Evolutionary conservation across 1,284 basidiomycete species (phyloP), one percentile per base, ranked within the genome.

Genomic region (Cutaneotrichosporon curvatum): DNA sequence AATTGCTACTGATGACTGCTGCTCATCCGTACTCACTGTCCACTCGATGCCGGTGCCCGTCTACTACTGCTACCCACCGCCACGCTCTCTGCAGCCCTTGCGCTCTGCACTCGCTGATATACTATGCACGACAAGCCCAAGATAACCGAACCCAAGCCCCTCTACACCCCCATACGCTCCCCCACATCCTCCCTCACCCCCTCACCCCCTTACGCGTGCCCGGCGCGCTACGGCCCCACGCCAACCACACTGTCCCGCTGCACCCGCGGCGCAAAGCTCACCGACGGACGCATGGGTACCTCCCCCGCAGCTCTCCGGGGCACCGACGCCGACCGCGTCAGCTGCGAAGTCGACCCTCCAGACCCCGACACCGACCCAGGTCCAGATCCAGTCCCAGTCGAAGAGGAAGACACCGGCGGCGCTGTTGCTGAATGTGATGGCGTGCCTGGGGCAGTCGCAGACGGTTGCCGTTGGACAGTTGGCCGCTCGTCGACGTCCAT

Each of bases 401-500:
- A n/a, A n/a, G n/a, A n/a, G n/a, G n/a, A n/a, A n/a, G n/a, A n/a
- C n/a, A n/a, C n/a, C n/a, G n/a, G n/a, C n/a, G n/a, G n/a, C n/a
- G n/a, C n/a, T n/a, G n/a, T n/a, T n/a, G n/a, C n/a, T n/a, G n/a
- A n/a, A n/a, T 32, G 4, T 3, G 42, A 15, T 15, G 43, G 28
- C n/a, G 43, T 39, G 21, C 36, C 11, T 2, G 43, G 28, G 2
- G 37, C 20, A 12, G 43, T 23, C 7, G 30, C 20, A 8, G 41
- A 25, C 3, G 32, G n/a, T 9, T 22, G 36, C 18, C 19, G 38
- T 21, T 21, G 38, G 19, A 18, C 22, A 35, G 21, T 3, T 3
- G 23, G 37, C 16, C 43, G 35, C 22, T 44, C 34, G 32, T 47
- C 46, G 16, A 48, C 47, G 15, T 44, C 47, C 47, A 48, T 48